These are phyloP conservation scores for Thymus mandschuricus DNA, from an alignment of 257 asterid species.

Conservation along the genomic window DNA sequence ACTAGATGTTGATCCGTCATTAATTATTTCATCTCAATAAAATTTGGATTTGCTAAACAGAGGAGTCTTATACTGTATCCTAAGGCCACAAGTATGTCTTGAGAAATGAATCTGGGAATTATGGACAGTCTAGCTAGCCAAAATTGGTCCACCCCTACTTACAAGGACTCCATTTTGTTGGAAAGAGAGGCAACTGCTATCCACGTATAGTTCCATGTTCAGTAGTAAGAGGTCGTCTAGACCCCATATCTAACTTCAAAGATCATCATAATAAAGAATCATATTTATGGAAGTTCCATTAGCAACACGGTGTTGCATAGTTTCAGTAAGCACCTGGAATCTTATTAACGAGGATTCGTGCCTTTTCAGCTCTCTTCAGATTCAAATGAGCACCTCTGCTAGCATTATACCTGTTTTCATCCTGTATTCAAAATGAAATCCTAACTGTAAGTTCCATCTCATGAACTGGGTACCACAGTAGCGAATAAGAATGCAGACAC, in stretches of 20 bases:
- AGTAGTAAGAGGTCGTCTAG: neutral
- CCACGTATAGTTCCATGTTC: neutral
- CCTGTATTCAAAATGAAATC: slow-evolving; percentile 50
- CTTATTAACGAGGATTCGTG: slow-evolving; percentile 61
- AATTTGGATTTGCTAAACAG: too few relatives aligned
- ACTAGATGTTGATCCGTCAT: neutral
- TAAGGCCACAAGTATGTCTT: neutral
- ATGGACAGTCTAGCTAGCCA: neutral
- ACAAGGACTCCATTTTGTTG: neutral
- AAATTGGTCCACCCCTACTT: neutral
- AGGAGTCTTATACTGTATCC: neutral
- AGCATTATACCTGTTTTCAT: slow-evolving; percentile 70
- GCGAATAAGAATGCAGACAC: neutral
- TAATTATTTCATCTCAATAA: too few relatives aligned
- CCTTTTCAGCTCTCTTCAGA: slow-evolving; percentile 83
- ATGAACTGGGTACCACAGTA: neutral
- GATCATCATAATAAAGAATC: too few relatives aligned
- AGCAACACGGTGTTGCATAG: neutral
- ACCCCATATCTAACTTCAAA: neutral
- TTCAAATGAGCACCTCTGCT: slow-evolving; percentile 81
- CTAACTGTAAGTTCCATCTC: neutral
- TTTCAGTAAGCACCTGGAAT: slow-evolving; percentile 59
- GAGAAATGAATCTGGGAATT: neutral
- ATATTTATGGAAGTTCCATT: too few relatives aligned
- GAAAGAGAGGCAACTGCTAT: neutral